Base-by-base conservation (phyloP, 495 filamentous ascomycete species). In the Thozetella sp. region DNA sequence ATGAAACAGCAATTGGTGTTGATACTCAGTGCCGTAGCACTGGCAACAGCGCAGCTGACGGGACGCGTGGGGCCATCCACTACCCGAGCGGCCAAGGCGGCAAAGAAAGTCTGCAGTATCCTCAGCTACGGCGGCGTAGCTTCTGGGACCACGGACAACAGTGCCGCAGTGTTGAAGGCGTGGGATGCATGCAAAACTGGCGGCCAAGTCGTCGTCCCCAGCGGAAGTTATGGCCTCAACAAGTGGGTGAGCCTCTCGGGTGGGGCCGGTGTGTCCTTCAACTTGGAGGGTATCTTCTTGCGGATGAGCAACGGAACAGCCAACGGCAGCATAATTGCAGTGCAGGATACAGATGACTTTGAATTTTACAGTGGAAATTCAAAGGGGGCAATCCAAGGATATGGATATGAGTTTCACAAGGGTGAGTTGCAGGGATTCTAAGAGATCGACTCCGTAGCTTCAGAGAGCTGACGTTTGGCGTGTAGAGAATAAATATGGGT, bases 331-430 rank as follows among this genome's bases (percentile, higher is more conserved):
- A 83, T 83, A 73, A 80, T 86, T 53, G 64, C 72, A n/a, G 69
- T 85, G 40, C 69, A 79, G 58, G 65, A 80, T 23, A 72, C 76
- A 20, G 74, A 55, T 37, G 79, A 86, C 61, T 81, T 84, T 59
- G 83, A 86, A 60, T 65, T 86, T 45, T 83, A 80, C 67, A 80
- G 74, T 34, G 74, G 73, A 19, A 83, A 76, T 25, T 76, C 73
- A 11, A 59, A 74, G 40, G 83, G 82, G 52, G 81, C 83, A 0
- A 73, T 86, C 22, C 81, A 86, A 62, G 83, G 80, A 15, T 75
- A 75, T 20, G 83, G 83, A 1, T 84, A 83, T 63, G 60, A 59
- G 50, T 64, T 64, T 48, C 65, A 67, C 51, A 40, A 45, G 11
- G 11, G 61, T 63, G 57, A 53, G 62, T 52, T n/a, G 9, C 30